Conservation (phyloP, 192 early-diverging fungal species). For the Entomortierella beljakovae region DNA sequence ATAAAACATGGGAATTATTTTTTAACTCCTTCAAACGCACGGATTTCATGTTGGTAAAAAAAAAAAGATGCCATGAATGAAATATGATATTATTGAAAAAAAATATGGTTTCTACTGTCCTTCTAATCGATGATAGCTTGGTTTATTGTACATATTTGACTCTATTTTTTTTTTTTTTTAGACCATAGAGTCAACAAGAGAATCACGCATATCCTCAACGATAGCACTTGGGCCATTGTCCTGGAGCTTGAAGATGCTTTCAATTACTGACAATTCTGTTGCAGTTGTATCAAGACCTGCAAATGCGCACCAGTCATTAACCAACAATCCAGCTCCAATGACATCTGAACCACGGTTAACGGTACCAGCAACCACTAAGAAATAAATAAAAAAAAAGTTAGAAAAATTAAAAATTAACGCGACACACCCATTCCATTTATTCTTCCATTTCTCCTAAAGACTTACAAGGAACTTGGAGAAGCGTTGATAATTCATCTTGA, state of each 20-base stretch:
- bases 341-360: constrained; percentile 98
- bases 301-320: constrained; percentile 99
- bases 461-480: constrained; percentile 94
- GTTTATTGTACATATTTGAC: no score
- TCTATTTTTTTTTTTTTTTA: constrained; percentile 59
- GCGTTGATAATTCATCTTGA: constrained; percentile 96
- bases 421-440: no score
- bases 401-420: constrained; percentile 68
- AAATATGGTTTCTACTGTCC: no score
- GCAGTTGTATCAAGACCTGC: constrained; percentile 96
- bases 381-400: constrained; percentile 67
- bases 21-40: no score
- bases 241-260: constrained; percentile 98
- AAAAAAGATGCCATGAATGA: no score
- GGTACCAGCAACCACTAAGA: constrained; percentile 82
- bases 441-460: no score
- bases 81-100: no score
- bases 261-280: constrained; percentile 97
- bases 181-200: constrained; percentile 88
- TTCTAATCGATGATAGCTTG: no score
- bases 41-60: no score
- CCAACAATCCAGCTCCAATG: constrained; percentile 96
- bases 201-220: constrained; percentile 94
- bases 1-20: no score
- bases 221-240: constrained; percentile 90